Conservation (phyloP, 768 basidiomycete species). For the Tulasnella sp. region DNA sequence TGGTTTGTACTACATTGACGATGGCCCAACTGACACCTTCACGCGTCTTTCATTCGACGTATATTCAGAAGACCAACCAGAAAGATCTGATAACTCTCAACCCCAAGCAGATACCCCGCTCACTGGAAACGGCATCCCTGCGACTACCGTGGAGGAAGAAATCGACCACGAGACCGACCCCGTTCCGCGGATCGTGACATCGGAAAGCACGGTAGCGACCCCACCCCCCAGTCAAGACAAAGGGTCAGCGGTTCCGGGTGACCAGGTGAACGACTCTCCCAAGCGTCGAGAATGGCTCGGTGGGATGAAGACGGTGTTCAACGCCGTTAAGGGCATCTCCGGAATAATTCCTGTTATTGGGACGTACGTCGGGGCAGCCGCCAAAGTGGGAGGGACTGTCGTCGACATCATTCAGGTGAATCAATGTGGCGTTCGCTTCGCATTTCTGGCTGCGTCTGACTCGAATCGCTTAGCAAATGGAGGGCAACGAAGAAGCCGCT, state of each 20-base stretch:
- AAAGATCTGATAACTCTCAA: neutral
- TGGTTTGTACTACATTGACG: too few relatives aligned
- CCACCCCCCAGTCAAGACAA: neutral
- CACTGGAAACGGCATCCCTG: too few relatives aligned
- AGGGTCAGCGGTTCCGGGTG: neutral
- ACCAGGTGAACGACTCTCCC: too few relatives aligned
- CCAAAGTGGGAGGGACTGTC: neutral
- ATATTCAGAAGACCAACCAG: neutral
- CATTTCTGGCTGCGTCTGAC: neutral
- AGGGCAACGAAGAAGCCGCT: neutral
- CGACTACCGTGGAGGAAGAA: too few relatives aligned
- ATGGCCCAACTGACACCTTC: neutral
- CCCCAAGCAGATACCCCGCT: neutral
- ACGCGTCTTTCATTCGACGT: too few relatives aligned
- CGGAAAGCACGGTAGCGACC: too few relatives aligned
- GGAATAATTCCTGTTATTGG: neutral
- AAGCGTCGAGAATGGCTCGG: neutral
- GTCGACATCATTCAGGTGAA: neutral
- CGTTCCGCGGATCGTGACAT: too few relatives aligned
- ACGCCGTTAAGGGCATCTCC: neutral
- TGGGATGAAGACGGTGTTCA: neutral
- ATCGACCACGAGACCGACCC: too few relatives aligned
- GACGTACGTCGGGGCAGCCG: neutral
- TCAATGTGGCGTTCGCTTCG: too few relatives aligned
- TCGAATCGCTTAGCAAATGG: neutral